Base-by-base conservation (phyloP, 306 rosid genomes). In the Cucumis cinereus region DNA sequence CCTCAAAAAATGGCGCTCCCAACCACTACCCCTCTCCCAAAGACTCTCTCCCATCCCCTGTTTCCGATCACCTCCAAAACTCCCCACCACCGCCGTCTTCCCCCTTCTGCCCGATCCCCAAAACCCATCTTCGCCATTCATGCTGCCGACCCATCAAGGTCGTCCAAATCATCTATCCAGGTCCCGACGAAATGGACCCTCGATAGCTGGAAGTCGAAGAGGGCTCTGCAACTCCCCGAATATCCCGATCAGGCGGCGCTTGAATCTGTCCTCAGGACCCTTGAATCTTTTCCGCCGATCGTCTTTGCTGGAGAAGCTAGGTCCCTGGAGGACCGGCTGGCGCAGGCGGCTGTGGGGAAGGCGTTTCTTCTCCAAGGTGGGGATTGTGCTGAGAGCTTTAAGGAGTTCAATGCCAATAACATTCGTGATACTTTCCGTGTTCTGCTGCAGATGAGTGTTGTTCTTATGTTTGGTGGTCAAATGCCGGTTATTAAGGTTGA, bases 321-420 rank as follows among this genome's bases (percentile, higher is more conserved):
- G 74, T 63, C 82, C 56, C 77, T 83, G 1, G 86, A 83, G 77
- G 86, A 83, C 70, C 70, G 79, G 16, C 81, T 83, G 54, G 86
- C 75, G 6, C 79, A 73, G 79, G 84, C 86, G 4, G 84, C 86
- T 41, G 72, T 71, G 61, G 85, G 87, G 7, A 41, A 73, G 70
- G 87, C 85, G 1, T 84, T 84, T 75, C 75, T 84, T 54, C 85
- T 84, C 26, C 87, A 81, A 63, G 87, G 85, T 26, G 87, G 87
- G 19, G 87, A 84, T 60, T 84, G 86, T 30, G 84, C 86, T 20
- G 86, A 83, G 84, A 83, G 86, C 72, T 83, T 83, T 81, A 80
- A 83, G 74, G 86, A 83, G 62, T 83, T 83, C 75, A 77, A 83
- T 40, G 86, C 82, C 79, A 83, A 83, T 41, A 83, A 80, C 43